phyloP scores from a whole-genome alignment of 805 yeast genomes.

The Lipomyces mesembrius region DNA sequence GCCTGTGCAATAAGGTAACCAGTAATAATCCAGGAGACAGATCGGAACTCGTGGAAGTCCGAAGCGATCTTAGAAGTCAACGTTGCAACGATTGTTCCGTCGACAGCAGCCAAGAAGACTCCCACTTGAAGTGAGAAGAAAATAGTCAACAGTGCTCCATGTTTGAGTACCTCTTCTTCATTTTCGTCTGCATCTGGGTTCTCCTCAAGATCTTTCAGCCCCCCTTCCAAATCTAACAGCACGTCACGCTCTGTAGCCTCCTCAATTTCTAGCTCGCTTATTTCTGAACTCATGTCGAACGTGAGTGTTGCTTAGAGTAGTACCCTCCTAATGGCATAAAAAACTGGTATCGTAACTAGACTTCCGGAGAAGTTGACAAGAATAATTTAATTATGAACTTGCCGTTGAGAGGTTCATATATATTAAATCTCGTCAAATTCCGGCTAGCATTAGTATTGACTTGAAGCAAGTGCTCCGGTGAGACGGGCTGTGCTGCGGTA shows the following conservation, averaged over 20 bases:
- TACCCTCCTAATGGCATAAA: no score
- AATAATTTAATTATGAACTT: no score
- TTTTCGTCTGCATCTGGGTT: conserved; percentile 6
- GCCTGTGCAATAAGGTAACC: conserved; percentile 70
- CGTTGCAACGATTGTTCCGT: conserved; percentile 60
- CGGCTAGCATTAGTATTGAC: background rate
- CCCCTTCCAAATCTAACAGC: conserved; percentile 21
- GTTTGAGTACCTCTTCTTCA: conserved; percentile 23
- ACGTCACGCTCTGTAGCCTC: conserved; percentile 5
- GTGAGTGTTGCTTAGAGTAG: background rate
- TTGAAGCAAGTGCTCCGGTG: no score
- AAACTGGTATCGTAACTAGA: no score
- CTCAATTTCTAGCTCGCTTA: conserved; percentile 3
- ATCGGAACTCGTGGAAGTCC: conserved; percentile 58
- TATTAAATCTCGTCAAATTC: background rate
- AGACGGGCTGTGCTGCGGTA: no score
- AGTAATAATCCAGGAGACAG: conserved; percentile 74
- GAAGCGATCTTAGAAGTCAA: conserved; percentile 61
- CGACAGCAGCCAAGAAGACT: conserved; percentile 56
- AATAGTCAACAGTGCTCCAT: conserved; percentile 22
- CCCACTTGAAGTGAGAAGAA: conserved; percentile 45
- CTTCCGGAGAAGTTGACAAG: no score
- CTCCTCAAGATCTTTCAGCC: conserved; percentile 16
- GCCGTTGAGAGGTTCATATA: background rate
- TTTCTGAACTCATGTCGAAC: background rate